Conservation (phyloP, 768 basidiomycete species). For the Pulveroboletus sp. region DNA sequence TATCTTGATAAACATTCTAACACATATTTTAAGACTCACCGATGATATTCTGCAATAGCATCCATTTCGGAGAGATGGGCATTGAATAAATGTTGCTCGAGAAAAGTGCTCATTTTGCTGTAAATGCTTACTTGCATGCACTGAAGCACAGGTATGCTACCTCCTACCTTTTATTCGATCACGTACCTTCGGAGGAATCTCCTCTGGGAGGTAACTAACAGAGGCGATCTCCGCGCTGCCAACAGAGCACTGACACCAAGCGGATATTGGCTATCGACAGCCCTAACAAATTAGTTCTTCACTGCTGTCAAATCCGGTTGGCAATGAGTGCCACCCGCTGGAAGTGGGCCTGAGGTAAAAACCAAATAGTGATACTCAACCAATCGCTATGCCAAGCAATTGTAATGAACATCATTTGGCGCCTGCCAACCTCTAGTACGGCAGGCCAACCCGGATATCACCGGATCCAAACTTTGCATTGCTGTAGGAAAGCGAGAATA, state of each 20-base stretch:
- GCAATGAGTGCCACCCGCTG: not conserved
- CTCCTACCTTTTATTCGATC: conserved; percentile 13
- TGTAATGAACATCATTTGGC: not conserved
- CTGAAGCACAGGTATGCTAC: not conserved
- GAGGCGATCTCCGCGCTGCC: conserved; percentile 5
- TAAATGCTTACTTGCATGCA: not conserved
- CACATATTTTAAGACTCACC: not conserved
- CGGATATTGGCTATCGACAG: not conserved
- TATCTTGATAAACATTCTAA: not conserved
- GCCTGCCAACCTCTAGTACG: conserved; percentile 10
- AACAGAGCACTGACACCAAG: not conserved
- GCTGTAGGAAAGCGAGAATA: not conserved
- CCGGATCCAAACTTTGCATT: not conserved
- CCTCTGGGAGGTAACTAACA: not conserved
- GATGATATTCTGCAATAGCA: not conserved
- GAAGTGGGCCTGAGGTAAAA: not conserved
- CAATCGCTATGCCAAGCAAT: no score
- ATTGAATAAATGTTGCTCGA: not conserved
- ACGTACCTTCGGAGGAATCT: not conserved
- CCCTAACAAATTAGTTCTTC: not conserved
- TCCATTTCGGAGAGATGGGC: not conserved
- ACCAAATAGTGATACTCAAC: not conserved
- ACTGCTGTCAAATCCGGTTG: not conserved
- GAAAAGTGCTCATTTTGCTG: not conserved
- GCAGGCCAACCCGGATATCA: not conserved